These are phyloP conservation scores for Brettanomyces sp. DNA, from an alignment of 805 yeast genomes.

Conservation along the genomic window DNA sequence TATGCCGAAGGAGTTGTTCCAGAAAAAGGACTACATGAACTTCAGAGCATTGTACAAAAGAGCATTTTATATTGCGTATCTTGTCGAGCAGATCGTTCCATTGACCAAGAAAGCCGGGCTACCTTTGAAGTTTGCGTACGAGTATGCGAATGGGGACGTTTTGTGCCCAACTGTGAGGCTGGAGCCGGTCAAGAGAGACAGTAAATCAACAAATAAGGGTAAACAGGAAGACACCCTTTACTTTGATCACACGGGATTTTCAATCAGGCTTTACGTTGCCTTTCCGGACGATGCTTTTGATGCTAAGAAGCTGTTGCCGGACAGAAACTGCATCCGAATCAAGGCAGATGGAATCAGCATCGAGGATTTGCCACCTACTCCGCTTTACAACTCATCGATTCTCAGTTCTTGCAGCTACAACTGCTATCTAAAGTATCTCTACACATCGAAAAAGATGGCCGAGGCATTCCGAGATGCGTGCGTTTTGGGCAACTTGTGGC, in stretches of 20 bases:
- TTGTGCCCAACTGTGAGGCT: conserved; percentile 67
- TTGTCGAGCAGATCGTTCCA: conserved; percentile 56
- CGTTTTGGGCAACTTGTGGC: conserved; percentile 81
- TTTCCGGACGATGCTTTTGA: conserved; percentile 68
- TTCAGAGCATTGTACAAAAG: conserved; percentile 86
- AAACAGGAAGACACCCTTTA: conserved; percentile 39
- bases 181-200: conserved; percentile 21
- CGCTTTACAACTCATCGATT: conserved; percentile 76
- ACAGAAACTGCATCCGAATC: conserved; percentile 73
- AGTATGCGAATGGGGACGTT: conserved; percentile 65
- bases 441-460: conserved; percentile 64
- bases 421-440: conserved; percentile 64
- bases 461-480: conserved; percentile 84
- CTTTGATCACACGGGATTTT: conserved; percentile 58
- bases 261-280: conserved; percentile 65
- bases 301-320: conserved; percentile 64
- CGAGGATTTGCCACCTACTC: conserved; percentile 60
- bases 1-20: conserved; percentile 71
- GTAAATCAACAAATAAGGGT: conserved; percentile 33
- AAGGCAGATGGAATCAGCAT: conserved; percentile 24
- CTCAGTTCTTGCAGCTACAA: conserved; percentile 60
- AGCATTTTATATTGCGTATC: conserved; percentile 73
- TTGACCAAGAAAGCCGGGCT: conserved; percentile 46
- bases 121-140: conserved; percentile 53
- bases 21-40: conserved; percentile 82